These are phyloP conservation scores for Spencermartinsiella europaea DNA, from an alignment of 805 yeast genomes.

Conservation along the genomic window DNA sequence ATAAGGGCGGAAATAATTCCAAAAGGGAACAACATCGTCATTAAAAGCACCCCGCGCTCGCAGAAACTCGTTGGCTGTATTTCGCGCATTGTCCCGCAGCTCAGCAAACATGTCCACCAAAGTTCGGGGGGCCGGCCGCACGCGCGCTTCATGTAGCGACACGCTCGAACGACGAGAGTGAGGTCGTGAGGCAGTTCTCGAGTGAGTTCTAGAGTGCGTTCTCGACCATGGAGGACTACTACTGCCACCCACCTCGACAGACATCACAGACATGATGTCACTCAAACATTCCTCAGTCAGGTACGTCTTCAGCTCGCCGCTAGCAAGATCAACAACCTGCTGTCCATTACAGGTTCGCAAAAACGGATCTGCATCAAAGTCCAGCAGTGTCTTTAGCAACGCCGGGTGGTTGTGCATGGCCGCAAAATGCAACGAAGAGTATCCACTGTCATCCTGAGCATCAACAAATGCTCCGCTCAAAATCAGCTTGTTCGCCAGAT, in stretches of 20 bases:
- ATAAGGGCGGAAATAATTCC: constrained; percentile 14
- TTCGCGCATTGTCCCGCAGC: constrained; percentile 9
- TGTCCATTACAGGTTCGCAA: constrained; percentile 47
- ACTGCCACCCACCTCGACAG: not conserved
- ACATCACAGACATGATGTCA: not conserved
- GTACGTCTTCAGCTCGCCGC: constrained; percentile 9
- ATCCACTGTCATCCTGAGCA: constrained; percentile 70
- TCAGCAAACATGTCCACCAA: constrained; percentile 10
- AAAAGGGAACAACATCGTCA: constrained; percentile 8
- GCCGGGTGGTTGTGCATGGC: constrained; percentile 68
- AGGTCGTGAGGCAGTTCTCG: constrained; percentile 2
- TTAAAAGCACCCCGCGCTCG: not conserved
- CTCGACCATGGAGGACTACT: not conserved
- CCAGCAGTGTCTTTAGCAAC: constrained; percentile 55
- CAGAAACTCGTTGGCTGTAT: constrained; percentile 7
- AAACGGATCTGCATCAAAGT: constrained; percentile 57
- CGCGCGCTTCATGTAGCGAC: not conserved
- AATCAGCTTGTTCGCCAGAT: constrained; percentile 58
- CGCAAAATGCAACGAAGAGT: constrained; percentile 85
- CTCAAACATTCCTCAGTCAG: constrained; percentile 8
- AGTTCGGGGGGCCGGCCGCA: not conserved
- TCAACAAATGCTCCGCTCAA: constrained; percentile 51
- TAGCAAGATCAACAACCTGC: constrained; percentile 24
- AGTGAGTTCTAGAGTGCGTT: not conserved
- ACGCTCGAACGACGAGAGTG: constrained; percentile 4